Percentiles rank a stretch among this genome's conserved stretches.
phyloP scores from a whole-genome alignment of 495 filamentous ascomycete genomes.

The Arthonia radiata region DNA sequence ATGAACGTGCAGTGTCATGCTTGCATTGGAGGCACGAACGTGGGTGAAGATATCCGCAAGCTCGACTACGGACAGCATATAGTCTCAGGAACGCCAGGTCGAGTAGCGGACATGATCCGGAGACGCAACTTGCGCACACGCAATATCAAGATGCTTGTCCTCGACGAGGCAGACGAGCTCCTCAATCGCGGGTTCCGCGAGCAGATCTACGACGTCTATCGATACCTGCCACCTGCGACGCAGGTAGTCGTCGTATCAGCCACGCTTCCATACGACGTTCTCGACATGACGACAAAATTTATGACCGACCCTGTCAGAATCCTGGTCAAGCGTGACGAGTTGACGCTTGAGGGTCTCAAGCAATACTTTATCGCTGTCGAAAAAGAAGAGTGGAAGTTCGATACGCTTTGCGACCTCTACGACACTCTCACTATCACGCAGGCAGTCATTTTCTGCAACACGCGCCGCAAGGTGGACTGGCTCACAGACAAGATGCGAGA shows the following conservation, averaged over 20 bases:
- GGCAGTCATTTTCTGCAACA: constrained; percentile 99
- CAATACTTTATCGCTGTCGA: constrained; percentile 99
- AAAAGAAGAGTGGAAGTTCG: constrained; percentile 99
- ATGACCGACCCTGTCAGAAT: constrained; percentile 98
- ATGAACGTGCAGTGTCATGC: constrained; percentile 99
- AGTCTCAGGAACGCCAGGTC: constrained; percentile 87
- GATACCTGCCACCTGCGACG: constrained; percentile 85
- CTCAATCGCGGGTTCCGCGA: constrained; percentile 94
- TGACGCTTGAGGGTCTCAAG: constrained; percentile 98
- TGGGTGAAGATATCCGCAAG: constrained; percentile 91
- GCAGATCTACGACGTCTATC: constrained; percentile 99
- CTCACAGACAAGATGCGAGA: constrained; percentile 95
- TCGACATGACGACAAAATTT: constrained; percentile 99
- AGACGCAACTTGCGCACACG: constrained; percentile 81
- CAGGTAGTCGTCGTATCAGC: constrained; percentile 94
- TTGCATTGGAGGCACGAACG: constrained; percentile 95
- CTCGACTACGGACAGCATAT: constrained; percentile 91
- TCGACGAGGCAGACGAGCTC: constrained; percentile 98
- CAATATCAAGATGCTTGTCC: constrained; percentile 97
- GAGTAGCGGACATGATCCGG: constrained; percentile 98
- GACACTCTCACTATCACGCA: constrained; percentile 98
- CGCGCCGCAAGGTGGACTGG: constrained; percentile 98
- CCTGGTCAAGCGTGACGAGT: constrained; percentile 96
- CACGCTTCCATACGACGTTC: constrained; percentile 94
- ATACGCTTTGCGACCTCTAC: constrained; percentile 95